A percentile compares a stretch with the other conserved stretches of the same genome.
Conservation (phyloP, 805 yeast species). For the Saccharomycopsis schoenii region DNA sequence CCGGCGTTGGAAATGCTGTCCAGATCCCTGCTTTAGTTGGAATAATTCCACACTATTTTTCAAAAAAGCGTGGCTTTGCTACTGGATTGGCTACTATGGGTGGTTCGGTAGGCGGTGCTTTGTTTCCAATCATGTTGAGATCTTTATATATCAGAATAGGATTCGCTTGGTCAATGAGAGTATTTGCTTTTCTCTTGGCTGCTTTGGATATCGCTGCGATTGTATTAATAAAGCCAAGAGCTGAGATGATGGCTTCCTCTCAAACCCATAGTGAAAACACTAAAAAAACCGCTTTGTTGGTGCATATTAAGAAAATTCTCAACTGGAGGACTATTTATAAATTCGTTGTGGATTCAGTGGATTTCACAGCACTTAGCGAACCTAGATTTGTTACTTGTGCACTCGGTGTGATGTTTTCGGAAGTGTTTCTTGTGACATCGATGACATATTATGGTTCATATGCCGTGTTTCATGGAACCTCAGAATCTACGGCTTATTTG, state of each 20-base stretch:
- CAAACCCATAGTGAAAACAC: conserved; percentile 10
- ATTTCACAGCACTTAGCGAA: conserved; percentile 31
- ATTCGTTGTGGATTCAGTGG: conserved; percentile 2
- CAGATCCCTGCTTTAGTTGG: conserved; percentile 36
- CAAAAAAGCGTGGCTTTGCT: conserved; percentile 34
- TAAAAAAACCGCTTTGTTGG: background rate
- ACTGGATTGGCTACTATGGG: conserved; percentile 39
- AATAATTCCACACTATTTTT: conserved; percentile 36
- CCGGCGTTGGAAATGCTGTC: conserved; percentile 35
- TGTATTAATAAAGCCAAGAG: conserved; percentile 27
- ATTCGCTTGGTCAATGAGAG: conserved; percentile 44
- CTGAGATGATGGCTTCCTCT: conserved; percentile 12
- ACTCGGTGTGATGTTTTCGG: conserved; percentile 38
- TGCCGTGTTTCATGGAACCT: conserved; percentile 36
- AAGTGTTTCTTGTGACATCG: conserved; percentile 34
- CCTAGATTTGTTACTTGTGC: conserved; percentile 33
- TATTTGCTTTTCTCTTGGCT: conserved; percentile 32
- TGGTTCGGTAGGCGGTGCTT: conserved; percentile 41
- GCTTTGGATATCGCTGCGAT: conserved; percentile 19
- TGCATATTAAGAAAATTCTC: background rate
- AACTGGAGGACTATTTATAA: background rate
- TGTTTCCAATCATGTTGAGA: conserved; percentile 38
- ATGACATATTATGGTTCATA: conserved; percentile 43
- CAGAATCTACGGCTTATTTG: conserved; percentile 30
- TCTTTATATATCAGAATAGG: conserved; percentile 34